Evolutionary conservation across 148 eudicot species (phyloP), one percentile per base, ranked within the genome.

Genomic region (Drosera capensis): DNA sequence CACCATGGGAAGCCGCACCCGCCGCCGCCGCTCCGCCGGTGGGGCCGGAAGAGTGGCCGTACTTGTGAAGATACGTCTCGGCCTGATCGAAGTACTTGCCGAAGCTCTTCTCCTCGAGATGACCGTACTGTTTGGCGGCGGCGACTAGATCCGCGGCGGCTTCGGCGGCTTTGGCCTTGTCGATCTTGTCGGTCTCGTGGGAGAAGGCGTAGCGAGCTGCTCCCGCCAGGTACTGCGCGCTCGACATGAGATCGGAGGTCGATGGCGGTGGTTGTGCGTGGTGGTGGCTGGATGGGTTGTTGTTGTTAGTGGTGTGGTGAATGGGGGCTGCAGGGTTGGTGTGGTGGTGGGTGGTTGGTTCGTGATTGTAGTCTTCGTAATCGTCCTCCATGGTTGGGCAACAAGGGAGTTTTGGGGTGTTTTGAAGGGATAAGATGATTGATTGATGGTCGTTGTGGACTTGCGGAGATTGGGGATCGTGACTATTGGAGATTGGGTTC

Each of bases 211-310:
- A 52, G 31, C 68, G 64, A 15, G 85, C 80, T 3, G 75, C 83
- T 8, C 53, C 78, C 1, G 75, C 75, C 17, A 77, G 26, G 8
- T 62, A 3, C 40, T 77, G 68, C 11, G 79, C 83, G 58, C 79
- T 72, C 3, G 74, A 44, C 46, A 72, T 24, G 2, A 69, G 63
- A 0, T 69, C 78, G 8, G 72, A 24, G 2, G 21, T 50, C 4
- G 72, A 55, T 14, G 54, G 35, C n/a, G 45, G 55, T 42, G 46
- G 21, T 34, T 5, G 38, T 34, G 38, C 38, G 35, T 29, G 7
- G 35, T 7, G 35, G 35, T 5, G 35, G 35, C 48, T 48, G 24
- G 42, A 38, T 29, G 35, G 35, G 35, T 12, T 38, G 14, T 8
- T 8, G 42, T 29, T 29, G 35, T 29, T 29, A 12, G 8, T 7